These are phyloP conservation scores for Canariomyces notabilis DNA, from an alignment of 2,329 filamentous ascomycete species.

Conservation along the genomic window DNA sequence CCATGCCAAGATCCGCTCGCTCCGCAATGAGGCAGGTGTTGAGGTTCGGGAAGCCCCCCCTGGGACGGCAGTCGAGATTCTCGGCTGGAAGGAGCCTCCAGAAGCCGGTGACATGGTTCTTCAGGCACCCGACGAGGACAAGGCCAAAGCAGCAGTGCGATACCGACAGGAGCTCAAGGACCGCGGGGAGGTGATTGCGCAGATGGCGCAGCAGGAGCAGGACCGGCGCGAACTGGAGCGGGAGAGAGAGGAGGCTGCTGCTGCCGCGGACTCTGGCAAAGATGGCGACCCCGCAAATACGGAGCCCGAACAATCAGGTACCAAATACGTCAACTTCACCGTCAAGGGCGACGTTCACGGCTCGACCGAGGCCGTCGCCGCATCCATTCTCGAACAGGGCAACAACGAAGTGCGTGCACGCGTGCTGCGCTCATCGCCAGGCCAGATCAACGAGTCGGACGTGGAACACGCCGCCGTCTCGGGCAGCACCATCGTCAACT, in stretches of 20 bases:
- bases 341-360: conserved; percentile 92
- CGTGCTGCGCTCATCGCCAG: conserved; percentile 72
- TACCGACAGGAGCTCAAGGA: conserved; percentile 70
- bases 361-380: conserved; percentile 84
- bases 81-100: conserved; percentile 86
- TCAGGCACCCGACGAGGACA: conserved; percentile 72
- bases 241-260: conserved; percentile 37
- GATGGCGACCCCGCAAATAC: conserved; percentile 26
- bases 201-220: conserved; percentile 68
- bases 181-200: conserved; percentile 69
- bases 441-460: conserved; percentile 77
- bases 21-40: conserved; percentile 79
- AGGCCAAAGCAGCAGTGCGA: conserved; percentile 70
- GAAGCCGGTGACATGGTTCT: conserved; percentile 82
- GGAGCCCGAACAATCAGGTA: conserved; percentile 24
- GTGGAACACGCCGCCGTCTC: conserved; percentile 80
- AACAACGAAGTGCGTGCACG: conserved; percentile 77
- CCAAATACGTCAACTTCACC: conserved; percentile 67
- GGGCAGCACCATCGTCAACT: conserved; percentile 73
- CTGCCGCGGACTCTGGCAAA: conserved; percentile 26
- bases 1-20: conserved; percentile 77
- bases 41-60: conserved; percentile 70
- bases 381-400: conserved; percentile 70
- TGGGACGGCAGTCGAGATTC: conserved; percentile 84
- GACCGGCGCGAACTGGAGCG: conserved; percentile 48